Base-by-base conservation (phyloP, 2,329 filamentous ascomycete species). In the Neonectria neomacrospora region DNA sequence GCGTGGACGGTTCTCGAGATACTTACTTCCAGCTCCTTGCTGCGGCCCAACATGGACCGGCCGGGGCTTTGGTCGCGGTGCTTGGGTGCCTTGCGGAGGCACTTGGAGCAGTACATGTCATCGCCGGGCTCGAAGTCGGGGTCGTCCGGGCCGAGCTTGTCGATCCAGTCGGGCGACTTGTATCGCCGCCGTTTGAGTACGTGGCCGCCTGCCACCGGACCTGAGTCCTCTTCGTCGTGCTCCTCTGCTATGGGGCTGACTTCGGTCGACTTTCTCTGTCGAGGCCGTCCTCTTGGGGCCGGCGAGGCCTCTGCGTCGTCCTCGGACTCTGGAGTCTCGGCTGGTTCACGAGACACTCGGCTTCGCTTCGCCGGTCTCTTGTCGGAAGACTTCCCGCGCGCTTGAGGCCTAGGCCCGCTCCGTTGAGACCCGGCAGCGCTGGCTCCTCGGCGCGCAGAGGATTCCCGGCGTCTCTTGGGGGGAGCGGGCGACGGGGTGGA, bases 51-150 rank as follows among this genome's bases (percentile, higher is more conserved):
- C 1, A 54, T 39, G 0, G 68, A 66, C 1, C 63, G 63, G 7
- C 63, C 68, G 0, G 67, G 69, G 5, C 65, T 74, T n/a, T 64
- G 67, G 8, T 62, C 65, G 8, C 56, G 60, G 7, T 59, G 58
- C 58, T 73, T 75, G 12, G 74, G 73, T 8, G 68, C 71, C 18
- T 71, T 75, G 32, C 74, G 72, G 11, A 76, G 70, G 47, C 75
- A 76, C 41, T 68, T 75, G 8, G 76, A 78, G 56, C 76, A 78
- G 66, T 77, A 76, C 68, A 73, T 73, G 16, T 73, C 68, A 1
- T 71, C 71, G 1, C 64, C 59, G 0, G 74, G 75, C 8, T 68
- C 67, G 45, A 75, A 78, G 3, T 61, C 9, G 0, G 68, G 67
- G 18, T 70, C 65, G 2, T 54, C 48, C 3, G 70, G 69, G 0